phyloP scores from a whole-genome alignment of 2,329 filamentous ascomycete species.

The Colletotrichum ledebouriae region DNA sequence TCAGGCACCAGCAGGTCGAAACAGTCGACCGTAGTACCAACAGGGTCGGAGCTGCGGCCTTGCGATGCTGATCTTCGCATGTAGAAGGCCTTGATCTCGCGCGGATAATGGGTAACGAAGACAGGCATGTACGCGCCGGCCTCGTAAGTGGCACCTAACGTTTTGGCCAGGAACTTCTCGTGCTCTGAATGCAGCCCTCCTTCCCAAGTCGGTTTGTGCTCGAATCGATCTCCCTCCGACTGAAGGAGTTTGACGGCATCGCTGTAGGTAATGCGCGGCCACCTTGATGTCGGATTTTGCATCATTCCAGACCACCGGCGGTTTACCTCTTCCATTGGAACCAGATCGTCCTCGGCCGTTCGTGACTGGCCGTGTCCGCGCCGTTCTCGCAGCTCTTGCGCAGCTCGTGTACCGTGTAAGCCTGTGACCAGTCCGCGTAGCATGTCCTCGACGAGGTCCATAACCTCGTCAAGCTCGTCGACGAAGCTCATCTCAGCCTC shows the following conservation, averaged over 20 bases:
- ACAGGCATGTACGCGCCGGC: slow-evolving; percentile 72
- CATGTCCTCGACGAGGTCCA: slow-evolving; percentile 85
- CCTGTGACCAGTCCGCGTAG: slow-evolving; percentile 66
- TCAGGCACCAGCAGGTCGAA: slow-evolving; percentile 92
- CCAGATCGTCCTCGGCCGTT: slow-evolving; percentile 53
- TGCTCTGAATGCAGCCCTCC: slow-evolving; percentile 89
- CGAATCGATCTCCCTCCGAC: slow-evolving; percentile 72
- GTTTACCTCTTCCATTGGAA: slow-evolving; percentile 65
- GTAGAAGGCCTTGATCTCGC: slow-evolving; percentile 89
- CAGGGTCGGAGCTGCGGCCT: not conserved
- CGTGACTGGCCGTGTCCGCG: slow-evolving; percentile 40
- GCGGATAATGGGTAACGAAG: slow-evolving; percentile 95
- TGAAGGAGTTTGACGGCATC: slow-evolving; percentile 80
- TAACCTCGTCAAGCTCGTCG: slow-evolving; percentile 76
- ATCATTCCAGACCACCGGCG: slow-evolving; percentile 80
- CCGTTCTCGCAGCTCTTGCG: slow-evolving; percentile 57
- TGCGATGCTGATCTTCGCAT: slow-evolving; percentile 58
- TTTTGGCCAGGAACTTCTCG: slow-evolving; percentile 85
- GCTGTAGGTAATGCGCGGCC: slow-evolving; percentile 87
- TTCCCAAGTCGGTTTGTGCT: slow-evolving; percentile 77
- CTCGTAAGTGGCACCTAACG: slow-evolving; percentile 66
- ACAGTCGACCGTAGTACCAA: slow-evolving; percentile 78
- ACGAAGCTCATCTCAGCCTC: slow-evolving; percentile 91
- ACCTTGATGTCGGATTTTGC: slow-evolving; percentile 59
- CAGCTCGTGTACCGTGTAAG: slow-evolving; percentile 57